A percentile compares a stretch with the other conserved stretches of the same genome.
These are phyloP conservation scores for Linum trigynum DNA, from an alignment of 345 rosid genomes.

Conservation along the genomic window DNA sequence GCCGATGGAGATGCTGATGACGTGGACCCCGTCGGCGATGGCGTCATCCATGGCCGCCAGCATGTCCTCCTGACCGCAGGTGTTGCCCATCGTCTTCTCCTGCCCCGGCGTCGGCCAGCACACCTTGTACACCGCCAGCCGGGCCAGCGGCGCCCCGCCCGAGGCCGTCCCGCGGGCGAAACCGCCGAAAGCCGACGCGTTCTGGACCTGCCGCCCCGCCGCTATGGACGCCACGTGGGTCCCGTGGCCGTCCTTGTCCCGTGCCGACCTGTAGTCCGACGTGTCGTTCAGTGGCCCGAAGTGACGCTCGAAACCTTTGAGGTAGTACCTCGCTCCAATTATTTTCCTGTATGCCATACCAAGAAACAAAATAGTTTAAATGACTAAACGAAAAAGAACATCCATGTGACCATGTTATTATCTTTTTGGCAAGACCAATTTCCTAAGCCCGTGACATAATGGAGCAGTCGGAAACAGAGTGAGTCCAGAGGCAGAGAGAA, in stretches of 20 bases:
- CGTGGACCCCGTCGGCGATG: constrained; percentile 62
- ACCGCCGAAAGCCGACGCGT: constrained; percentile 49
- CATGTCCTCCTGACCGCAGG: constrained; percentile 57
- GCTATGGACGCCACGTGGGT: constrained; percentile 78
- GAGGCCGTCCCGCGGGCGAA: constrained; percentile 59
- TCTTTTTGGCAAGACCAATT: too few species aligned
- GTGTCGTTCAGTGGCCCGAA: constrained; percentile 42
- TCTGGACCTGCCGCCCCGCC: constrained; percentile 37
- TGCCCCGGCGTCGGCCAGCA: constrained; percentile 67
- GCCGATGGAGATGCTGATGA: constrained; percentile 69
- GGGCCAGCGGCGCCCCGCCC: constrained; percentile 73
- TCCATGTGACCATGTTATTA: too few species aligned
- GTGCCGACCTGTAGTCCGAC: constrained; percentile 52
- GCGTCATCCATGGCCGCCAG: constrained; percentile 80
- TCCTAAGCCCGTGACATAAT: neutral
- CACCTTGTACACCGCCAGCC: constrained; percentile 64
- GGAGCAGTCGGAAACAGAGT: neutral
- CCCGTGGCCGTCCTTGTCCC: constrained; percentile 80
- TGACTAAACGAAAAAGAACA: too few species aligned
- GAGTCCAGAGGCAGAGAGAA: neutral
- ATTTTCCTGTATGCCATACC: constrained; percentile 38
- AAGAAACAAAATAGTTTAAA: neutral
- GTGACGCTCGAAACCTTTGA: constrained; percentile 37
- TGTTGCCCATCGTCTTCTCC: constrained; percentile 36
- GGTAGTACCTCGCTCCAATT: constrained; percentile 71